Conservation (phyloP, 2,329 filamentous ascomycete species). For the Phoma sp. region DNA sequence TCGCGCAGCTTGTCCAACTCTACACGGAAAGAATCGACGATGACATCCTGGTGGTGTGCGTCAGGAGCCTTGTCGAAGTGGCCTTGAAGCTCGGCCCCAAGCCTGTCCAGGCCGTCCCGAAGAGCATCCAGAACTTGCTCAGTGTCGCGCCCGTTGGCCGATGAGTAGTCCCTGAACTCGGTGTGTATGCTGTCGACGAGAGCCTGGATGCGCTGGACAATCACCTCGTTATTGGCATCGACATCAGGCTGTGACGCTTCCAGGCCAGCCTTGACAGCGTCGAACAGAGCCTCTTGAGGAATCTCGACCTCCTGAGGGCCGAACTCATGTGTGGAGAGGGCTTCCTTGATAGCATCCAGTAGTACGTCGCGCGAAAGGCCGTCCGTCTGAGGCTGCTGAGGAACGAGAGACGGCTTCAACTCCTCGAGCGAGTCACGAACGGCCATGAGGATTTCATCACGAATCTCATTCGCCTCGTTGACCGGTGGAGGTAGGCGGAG, state of each 20-base stretch:
- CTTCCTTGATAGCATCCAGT: slow-evolving; percentile 64
- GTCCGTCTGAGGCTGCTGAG: slow-evolving; percentile 50
- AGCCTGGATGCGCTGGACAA: slow-evolving; percentile 65
- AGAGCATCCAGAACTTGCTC: slow-evolving; percentile 89
- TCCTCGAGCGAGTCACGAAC: slow-evolving; percentile 87
- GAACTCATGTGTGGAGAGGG: slow-evolving; percentile 57
- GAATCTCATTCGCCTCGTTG: slow-evolving; percentile 71
- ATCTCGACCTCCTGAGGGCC: slow-evolving; percentile 55
- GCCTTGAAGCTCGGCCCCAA: slow-evolving; percentile 79
- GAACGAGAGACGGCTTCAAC: slow-evolving; percentile 63
- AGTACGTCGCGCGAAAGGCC: slow-evolving; percentile 62
- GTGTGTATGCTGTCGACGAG: slow-evolving; percentile 66
- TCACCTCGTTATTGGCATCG: slow-evolving; percentile 63
- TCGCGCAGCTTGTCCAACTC: slow-evolving; percentile 70
- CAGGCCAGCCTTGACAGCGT: slow-evolving; percentile 63
- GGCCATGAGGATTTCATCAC: slow-evolving; percentile 82
- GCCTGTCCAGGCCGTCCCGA: slow-evolving; percentile 82
- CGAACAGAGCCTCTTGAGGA: slow-evolving; percentile 60
- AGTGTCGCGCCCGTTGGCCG: slow-evolving; percentile 79
- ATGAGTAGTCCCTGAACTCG: slow-evolving; percentile 78
- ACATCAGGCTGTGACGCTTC: slow-evolving; percentile 60
- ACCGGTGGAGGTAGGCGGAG: slow-evolving; percentile 78
- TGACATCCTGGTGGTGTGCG: slow-evolving; percentile 75
- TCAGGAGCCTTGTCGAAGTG: slow-evolving; percentile 79
- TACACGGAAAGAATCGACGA: slow-evolving; percentile 70